These are phyloP conservation scores for Grosmannia huntii DNA, from an alignment of 2,329 filamentous ascomycete species.

Conservation along the genomic window DNA sequence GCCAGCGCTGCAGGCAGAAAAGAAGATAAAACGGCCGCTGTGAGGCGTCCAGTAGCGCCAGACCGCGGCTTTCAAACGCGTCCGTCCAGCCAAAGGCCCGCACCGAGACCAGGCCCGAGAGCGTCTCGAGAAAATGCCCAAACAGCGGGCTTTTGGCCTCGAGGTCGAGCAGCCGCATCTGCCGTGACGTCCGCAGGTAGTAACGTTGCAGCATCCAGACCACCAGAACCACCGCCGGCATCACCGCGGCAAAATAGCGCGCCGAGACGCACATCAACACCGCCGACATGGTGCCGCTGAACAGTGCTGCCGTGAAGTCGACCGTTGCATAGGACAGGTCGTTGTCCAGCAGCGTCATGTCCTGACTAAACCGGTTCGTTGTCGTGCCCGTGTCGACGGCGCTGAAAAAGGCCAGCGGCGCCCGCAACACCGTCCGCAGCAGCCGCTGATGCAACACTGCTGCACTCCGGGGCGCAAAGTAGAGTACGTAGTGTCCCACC, in stretches of 20 bases:
- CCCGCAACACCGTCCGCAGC: too few relatives aligned
- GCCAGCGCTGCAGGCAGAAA: slow-evolving; percentile 42
- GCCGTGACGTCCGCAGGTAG: slow-evolving; percentile 38
- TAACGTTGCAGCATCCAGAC: slow-evolving; percentile 12
- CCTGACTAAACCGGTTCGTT: slow-evolving; percentile 24
- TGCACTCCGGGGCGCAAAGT: too few relatives aligned
- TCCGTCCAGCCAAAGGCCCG: slow-evolving; percentile 41
- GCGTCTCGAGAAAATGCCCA: slow-evolving; percentile 27
- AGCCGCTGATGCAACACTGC: too few relatives aligned
- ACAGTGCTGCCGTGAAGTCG: not conserved
- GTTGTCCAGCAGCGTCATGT: slow-evolving; percentile 26
- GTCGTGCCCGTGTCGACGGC: too few relatives aligned
- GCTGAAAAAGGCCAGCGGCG: too few relatives aligned
- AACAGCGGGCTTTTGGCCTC: slow-evolving; percentile 37
- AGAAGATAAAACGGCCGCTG: slow-evolving; percentile 46
- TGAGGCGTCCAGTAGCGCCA: slow-evolving; percentile 34
- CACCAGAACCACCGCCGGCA: too few relatives aligned
- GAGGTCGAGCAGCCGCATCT: slow-evolving; percentile 36
- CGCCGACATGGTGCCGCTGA: slow-evolving; percentile 14
- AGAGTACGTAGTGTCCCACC: too few relatives aligned
- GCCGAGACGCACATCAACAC: not conserved
- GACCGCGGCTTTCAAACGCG: slow-evolving; percentile 27
- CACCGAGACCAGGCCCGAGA: slow-evolving; percentile 33
- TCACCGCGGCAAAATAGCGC: too few relatives aligned
- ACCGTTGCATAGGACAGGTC: slow-evolving; percentile 19